phyloP scores from a whole-genome alignment of 2,329 filamentous ascomycete genomes.

The Pseudogymnoascus sp. region DNA sequence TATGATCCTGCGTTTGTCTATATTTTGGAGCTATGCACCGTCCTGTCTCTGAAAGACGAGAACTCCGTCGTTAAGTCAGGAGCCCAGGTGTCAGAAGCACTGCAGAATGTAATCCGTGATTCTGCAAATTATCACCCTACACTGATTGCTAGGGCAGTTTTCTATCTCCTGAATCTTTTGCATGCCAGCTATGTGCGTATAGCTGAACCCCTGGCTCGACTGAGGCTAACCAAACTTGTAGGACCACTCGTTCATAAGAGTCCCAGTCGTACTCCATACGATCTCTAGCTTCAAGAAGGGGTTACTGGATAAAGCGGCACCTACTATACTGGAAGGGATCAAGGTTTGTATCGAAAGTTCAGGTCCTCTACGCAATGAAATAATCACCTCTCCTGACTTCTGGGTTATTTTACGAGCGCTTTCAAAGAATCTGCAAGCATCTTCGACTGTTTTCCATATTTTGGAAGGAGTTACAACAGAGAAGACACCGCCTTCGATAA shows the following conservation, averaged over 20 bases:
- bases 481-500: slow-evolving; percentile 68
- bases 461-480: slow-evolving; percentile 67
- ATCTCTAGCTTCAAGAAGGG: slow-evolving; percentile 81
- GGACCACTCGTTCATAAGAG: slow-evolving; percentile 85
- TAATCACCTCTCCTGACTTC: slow-evolving; percentile 94
- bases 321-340: slow-evolving; percentile 69
- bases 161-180: slow-evolving; percentile 76
- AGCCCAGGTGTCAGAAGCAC: slow-evolving; percentile 66
- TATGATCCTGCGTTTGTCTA: slow-evolving; percentile 88
- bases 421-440: slow-evolving; percentile 58
- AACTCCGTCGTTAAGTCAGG: slow-evolving; percentile 65
- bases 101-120: slow-evolving; percentile 77
- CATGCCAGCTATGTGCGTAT: slow-evolving; percentile 71
- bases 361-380: slow-evolving; percentile 73
- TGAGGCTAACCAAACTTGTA: slow-evolving; percentile 32
- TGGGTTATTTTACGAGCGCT: slow-evolving; percentile 82
- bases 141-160: slow-evolving; percentile 73
- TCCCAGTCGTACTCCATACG: slow-evolving; percentile 82
- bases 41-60: slow-evolving; percentile 67
- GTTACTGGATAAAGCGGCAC: slow-evolving; percentile 64
- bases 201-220: background rate
- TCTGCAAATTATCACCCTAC: slow-evolving; percentile 70
- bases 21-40: slow-evolving; percentile 81
- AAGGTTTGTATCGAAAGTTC: slow-evolving; percentile 70
- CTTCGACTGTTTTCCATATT: slow-evolving; percentile 76